phyloP scores from a whole-genome alignment of 2,329 filamentous ascomycete species.

The Paraphaeosphaeria sporulosa region DNA sequence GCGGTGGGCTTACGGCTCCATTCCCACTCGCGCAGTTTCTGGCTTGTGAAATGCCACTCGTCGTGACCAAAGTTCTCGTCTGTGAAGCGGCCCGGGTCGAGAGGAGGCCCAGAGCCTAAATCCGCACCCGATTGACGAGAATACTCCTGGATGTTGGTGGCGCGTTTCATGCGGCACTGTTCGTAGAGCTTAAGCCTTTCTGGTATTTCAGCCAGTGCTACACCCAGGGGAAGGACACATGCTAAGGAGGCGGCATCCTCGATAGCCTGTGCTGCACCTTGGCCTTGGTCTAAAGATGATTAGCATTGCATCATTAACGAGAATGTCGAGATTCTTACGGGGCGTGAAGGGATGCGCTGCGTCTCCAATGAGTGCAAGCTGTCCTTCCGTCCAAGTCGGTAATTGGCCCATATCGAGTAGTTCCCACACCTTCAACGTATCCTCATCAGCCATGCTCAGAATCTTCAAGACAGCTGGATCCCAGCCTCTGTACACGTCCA shows the following conservation, averaged over 20 bases:
- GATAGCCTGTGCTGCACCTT: constrained; percentile 70
- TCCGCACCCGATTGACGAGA: constrained; percentile 63
- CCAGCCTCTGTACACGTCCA: constrained; percentile 51
- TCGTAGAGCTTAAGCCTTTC: constrained; percentile 68
- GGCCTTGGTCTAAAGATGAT: constrained; percentile 58
- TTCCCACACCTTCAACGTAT: constrained; percentile 49
- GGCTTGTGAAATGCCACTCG: constrained; percentile 63
- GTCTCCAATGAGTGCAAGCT: constrained; percentile 68
- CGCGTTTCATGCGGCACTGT: constrained; percentile 64
- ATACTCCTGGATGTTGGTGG: constrained; percentile 64
- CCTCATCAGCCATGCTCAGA: constrained; percentile 49
- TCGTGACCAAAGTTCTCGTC: constrained; percentile 66
- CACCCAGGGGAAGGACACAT: constrained; percentile 61
- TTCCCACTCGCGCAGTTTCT: constrained; percentile 60
- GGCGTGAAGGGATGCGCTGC: constrained; percentile 74
- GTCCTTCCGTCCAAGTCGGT: constrained; percentile 62
- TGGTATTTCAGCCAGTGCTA: constrained; percentile 56
- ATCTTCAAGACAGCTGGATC: constrained; percentile 46
- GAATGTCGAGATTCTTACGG: constrained; percentile 46
- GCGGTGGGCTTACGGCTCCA: constrained; percentile 52
- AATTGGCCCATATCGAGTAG: constrained; percentile 66
- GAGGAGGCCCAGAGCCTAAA: constrained; percentile 42
- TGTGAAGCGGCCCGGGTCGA: constrained; percentile 50
- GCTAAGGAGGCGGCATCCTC: constrained; percentile 70
- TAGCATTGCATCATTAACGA: neutral